Percentiles rank a stretch among this genome's conserved stretches.
Conservation (phyloP, 1,139 yeast genomes). For the Sugiyamaella sp. region DNA sequence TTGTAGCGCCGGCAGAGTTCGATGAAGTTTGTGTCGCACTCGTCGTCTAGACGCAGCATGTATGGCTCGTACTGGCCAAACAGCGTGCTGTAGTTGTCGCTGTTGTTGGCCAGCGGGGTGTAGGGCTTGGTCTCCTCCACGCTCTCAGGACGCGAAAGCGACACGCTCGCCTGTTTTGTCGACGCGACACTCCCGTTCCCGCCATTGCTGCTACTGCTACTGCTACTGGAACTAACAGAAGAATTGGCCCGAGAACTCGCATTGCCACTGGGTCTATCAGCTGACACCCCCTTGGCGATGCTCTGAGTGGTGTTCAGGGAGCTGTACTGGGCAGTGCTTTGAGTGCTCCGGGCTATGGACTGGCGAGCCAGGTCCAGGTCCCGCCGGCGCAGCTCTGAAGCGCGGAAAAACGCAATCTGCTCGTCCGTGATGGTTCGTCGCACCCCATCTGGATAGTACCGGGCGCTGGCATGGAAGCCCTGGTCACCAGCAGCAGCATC, state of each 20-base stretch:
- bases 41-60: conserved; percentile 25
- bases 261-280: neutral
- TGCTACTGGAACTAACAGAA: too few relatives aligned
- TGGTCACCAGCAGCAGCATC: neutral
- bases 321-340: too few relatives aligned
- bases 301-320: too few relatives aligned
- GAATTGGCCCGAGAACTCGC: too few relatives aligned
- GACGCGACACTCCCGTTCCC: too few relatives aligned
- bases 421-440: conserved; percentile 36
- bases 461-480: neutral
- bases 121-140: conserved; percentile 27
- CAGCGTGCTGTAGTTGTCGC: conserved; percentile 18
- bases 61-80: conserved; percentile 27
- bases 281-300: too few relatives aligned
- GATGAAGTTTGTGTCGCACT: conserved; percentile 23
- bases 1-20: conserved; percentile 18
- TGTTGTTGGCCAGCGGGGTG: conserved; percentile 20
- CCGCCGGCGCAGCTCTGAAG: conserved; percentile 29
- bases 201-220: too few relatives aligned
- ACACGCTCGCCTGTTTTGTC: neutral
- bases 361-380: too few relatives aligned
- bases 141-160: conserved; percentile 11
- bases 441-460: conserved; percentile 33
- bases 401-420: conserved; percentile 34
- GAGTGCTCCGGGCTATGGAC: too few relatives aligned